These are phyloP conservation scores for Sporothrix globosa DNA, from an alignment of 2,329 filamentous ascomycete species.

Conservation along the genomic window DNA sequence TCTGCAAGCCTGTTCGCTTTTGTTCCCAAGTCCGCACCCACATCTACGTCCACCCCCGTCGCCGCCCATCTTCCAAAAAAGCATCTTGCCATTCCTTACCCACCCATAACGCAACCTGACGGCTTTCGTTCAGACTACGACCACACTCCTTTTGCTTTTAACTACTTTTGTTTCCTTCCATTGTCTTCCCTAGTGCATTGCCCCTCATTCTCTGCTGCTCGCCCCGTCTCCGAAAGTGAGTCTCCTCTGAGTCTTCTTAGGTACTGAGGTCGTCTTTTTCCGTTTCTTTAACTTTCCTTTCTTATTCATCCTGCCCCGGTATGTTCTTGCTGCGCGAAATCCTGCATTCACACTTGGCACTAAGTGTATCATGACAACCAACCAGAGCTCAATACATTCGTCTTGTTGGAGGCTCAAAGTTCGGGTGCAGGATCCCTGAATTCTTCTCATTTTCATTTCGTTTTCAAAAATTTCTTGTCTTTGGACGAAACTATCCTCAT, in stretches of 20 bases:
- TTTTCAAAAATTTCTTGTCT: background rate
- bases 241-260: background rate
- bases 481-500: background rate
- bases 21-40: conserved; percentile 3
- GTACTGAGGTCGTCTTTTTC: conserved; percentile 3
- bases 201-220: conserved; percentile 30
- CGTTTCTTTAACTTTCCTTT: conserved; percentile 24
- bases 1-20: conserved; percentile 29
- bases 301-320: conserved; percentile 21
- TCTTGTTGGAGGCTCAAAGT: conserved; percentile 52
- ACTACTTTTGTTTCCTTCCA: conserved; percentile 20
- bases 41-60: conserved; percentile 25
- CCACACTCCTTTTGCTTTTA: conserved; percentile 22
- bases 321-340: conserved; percentile 35
- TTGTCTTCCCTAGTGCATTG: conserved; percentile 27
- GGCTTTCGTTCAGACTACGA: background rate
- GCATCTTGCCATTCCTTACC: conserved; percentile 21
- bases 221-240: background rate
- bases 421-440: conserved; percentile 51
- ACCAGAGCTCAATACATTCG: conserved; percentile 48
- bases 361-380: conserved; percentile 53
- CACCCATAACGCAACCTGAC: conserved; percentile 30
- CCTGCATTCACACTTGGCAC: conserved; percentile 39
- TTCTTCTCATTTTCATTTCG: background rate
- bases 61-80: conserved; percentile 20